A percentile compares a stretch with the other conserved stretches of the same genome.
phyloP scores from a whole-genome alignment of 2,329 filamentous ascomycete species.

The Penicillium hordei region DNA sequence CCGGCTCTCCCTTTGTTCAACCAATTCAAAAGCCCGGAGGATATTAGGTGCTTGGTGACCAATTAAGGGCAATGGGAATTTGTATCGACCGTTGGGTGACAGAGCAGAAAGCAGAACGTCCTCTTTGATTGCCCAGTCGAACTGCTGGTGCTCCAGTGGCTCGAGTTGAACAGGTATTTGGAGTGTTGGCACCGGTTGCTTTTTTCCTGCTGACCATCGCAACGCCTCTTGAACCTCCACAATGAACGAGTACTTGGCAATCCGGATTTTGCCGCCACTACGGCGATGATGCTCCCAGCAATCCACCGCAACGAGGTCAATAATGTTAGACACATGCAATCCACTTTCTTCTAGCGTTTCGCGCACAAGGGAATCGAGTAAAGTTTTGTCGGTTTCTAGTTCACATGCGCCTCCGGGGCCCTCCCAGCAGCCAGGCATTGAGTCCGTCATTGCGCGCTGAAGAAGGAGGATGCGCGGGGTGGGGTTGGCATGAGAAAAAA shows the following conservation, averaged over 20 bases:
- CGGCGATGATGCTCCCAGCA: slow-evolving; percentile 32
- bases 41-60: slow-evolving; percentile 27
- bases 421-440: slow-evolving; percentile 49
- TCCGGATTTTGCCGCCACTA: slow-evolving; percentile 19
- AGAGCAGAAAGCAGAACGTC: slow-evolving; percentile 28
- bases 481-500: slow-evolving; percentile 26
- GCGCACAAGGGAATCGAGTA: slow-evolving; percentile 51
- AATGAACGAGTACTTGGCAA: slow-evolving; percentile 41
- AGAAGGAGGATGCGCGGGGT: slow-evolving; percentile 43
- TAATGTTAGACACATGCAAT: slow-evolving; percentile 45
- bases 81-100: slow-evolving; percentile 15
- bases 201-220: slow-evolving; percentile 11
- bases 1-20: background rate
- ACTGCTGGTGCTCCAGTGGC: slow-evolving; percentile 38
- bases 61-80: slow-evolving; percentile 12
- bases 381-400: slow-evolving; percentile 42
- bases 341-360: slow-evolving; percentile 56
- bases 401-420: slow-evolving; percentile 54
- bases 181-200: background rate
- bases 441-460: slow-evolving; percentile 45
- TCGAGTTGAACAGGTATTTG: slow-evolving; percentile 32
- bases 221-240: slow-evolving; percentile 34
- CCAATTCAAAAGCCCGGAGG: slow-evolving; percentile 24
- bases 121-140: slow-evolving; percentile 41
- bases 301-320: slow-evolving; percentile 42